These are phyloP conservation scores for Cercospora zeina DNA, from an alignment of 2,329 filamentous ascomycete species.

Conservation along the genomic window DNA sequence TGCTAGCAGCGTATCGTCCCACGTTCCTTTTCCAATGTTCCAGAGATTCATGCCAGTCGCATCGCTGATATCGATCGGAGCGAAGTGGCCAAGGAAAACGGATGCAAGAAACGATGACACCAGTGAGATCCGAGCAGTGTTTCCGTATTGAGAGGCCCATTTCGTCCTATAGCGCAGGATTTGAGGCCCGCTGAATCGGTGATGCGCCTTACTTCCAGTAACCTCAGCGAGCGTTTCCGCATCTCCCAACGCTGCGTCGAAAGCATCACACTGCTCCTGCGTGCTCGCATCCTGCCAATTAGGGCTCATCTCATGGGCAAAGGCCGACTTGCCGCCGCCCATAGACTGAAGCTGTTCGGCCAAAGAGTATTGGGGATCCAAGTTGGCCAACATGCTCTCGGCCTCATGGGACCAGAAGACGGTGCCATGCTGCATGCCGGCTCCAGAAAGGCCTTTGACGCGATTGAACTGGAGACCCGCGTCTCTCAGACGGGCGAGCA, in stretches of 20 bases:
- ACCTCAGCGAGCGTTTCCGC: constrained; percentile 69
- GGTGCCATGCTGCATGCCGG: constrained; percentile 96
- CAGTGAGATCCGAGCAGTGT: constrained; percentile 82
- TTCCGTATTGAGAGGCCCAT: constrained; percentile 75
- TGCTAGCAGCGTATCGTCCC: constrained; percentile 72
- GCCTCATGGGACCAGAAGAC: constrained; percentile 84
- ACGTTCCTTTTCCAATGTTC: constrained; percentile 75
- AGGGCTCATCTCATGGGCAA: constrained; percentile 83
- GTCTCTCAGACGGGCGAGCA: constrained; percentile 70
- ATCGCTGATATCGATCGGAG: constrained; percentile 90
- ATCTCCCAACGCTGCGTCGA: constrained; percentile 70
- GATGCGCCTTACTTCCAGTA: constrained; percentile 92
- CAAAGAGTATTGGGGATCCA: constrained; percentile 64
- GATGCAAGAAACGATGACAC: constrained; percentile 95
- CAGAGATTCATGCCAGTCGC: constrained; percentile 96
- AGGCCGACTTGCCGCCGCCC: constrained; percentile 54
- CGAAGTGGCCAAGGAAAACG: constrained; percentile 78
- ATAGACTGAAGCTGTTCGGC: constrained; percentile 66
- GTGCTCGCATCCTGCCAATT: constrained; percentile 99
- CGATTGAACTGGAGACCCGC: constrained; percentile 70
- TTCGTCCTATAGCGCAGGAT: constrained; percentile 84
- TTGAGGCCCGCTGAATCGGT: constrained; percentile 97
- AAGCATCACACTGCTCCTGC: constrained; percentile 84
- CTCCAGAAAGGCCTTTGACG: constrained; percentile 81
- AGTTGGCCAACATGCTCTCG: constrained; percentile 60